Evolutionary conservation across 2,329 filamentous ascomycete species (phyloP), one percentile per base, ranked within the genome.

Genomic region (Fusarium sacchari): DNA sequence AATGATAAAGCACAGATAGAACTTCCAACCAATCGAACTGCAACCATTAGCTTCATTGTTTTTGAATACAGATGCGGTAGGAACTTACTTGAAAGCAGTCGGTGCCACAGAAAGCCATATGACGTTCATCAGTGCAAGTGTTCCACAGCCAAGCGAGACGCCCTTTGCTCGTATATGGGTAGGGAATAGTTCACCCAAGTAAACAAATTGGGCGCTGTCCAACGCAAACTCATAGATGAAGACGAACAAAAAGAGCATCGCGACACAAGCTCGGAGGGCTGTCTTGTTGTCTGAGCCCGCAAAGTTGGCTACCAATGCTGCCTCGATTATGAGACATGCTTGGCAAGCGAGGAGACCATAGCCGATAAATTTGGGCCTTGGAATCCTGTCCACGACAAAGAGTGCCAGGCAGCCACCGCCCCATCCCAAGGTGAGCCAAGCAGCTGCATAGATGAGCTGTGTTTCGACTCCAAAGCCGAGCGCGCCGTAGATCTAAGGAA

Each of bases 11-110:
- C 36, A 40, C 14, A 56, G 26, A 14, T 56, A 42, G 15, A 42
- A 42, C 26, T 56, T 56, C 52, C 37, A 56, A 11, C 37, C 52
- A 40, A 56, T 56, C 12, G 30, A 50, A 17, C 47, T 50, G 17
- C 12, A 20, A 30, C 30, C 5, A 17, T 50, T 0, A 34, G 22
- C 4, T 24, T 7, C 17, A 3, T 14, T 5, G 3, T 4, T 6
- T 18, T 0, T 30, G 26, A 10, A 7, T 3, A 24, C 3, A 8
- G 3, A 20, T 32, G 15, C 10, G 7, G 40, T 6, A 17, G 15
- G 22, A 13, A 42, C 52, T 56, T 20, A 34, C 47, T 34, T 10
- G 52, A 30, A 42, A n/a, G 52, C 52, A 32, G 37, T 42, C 5
- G 52, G 47, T 14, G 30, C 47, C 3, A 3, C 30, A 24, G 47